These are phyloP conservation scores for Cladosporium sp. DNA, from an alignment of 2,329 filamentous ascomycete species.

Conservation along the genomic window DNA sequence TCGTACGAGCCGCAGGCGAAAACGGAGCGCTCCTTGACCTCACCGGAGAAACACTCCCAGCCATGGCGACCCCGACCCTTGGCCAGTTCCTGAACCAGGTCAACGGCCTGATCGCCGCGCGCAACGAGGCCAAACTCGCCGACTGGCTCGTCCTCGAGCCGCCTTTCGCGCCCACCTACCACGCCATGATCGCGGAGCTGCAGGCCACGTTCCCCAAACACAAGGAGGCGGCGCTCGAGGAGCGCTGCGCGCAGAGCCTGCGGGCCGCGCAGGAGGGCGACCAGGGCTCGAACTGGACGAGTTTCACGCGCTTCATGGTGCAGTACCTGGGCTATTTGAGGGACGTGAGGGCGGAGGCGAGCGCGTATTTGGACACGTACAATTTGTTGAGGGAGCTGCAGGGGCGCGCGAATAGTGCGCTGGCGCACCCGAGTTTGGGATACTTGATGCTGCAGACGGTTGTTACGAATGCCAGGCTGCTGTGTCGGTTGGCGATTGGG, in stretches of 20 bases:
- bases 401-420: conserved; percentile 76
- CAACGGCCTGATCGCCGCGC: conserved; percentile 53
- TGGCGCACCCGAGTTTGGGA: conserved; percentile 73
- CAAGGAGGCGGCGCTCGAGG: conserved; percentile 50
- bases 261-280: conserved; percentile 59
- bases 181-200: conserved; percentile 61
- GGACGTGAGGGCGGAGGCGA: conserved; percentile 71
- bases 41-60: neutral
- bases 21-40: neutral
- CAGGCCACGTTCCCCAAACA: conserved; percentile 50
- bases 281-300: conserved; percentile 64
- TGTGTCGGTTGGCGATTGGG: conserved; percentile 76
- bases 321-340: conserved; percentile 76
- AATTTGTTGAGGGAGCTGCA: conserved; percentile 66
- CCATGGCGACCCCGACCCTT: conserved; percentile 52
- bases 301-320: conserved; percentile 72
- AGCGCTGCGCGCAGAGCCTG: conserved; percentile 57
- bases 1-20: conserved; percentile 5
- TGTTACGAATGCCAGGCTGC: conserved; percentile 71
- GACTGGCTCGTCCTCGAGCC: conserved; percentile 71
- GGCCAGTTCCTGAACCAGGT: conserved; percentile 63
- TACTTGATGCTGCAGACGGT: conserved; percentile 76
- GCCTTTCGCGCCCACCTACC: conserved; percentile 60
- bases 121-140: conserved; percentile 60
- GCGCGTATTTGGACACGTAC: conserved; percentile 69